These are phyloP conservation scores for Geotrichum restrictum DNA, from an alignment of 1,139 yeast genomes.

Conservation along the genomic window DNA sequence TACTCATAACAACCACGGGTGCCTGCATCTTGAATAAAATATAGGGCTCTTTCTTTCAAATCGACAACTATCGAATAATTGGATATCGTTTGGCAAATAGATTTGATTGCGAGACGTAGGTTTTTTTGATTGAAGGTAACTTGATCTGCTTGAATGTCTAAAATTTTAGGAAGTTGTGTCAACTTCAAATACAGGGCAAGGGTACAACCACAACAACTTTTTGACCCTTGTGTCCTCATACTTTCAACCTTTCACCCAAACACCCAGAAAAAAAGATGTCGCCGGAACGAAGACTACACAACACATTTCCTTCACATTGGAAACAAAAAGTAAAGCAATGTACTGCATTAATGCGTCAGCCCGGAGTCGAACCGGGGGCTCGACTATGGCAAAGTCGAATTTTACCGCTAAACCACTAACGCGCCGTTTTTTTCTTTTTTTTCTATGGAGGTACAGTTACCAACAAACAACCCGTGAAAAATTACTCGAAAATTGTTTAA, in stretches of 20 bases:
- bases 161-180: slow-evolving; percentile 19
- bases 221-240: too few species aligned
- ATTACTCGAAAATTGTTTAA: neutral
- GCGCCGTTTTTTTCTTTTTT: neutral
- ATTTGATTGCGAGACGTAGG: neutral
- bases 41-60: neutral
- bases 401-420: slow-evolving; percentile 50
- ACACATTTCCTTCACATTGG: neutral
- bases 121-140: neutral
- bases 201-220: neutral
- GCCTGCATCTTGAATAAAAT: slow-evolving; percentile 49
- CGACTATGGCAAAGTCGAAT: slow-evolving; percentile 52
- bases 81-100: neutral
- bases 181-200: slow-evolving; percentile 13
- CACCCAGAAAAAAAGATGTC: too few species aligned
- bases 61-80: neutral
- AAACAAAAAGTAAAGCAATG: slow-evolving; percentile 18
- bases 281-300: too few species aligned
- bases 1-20: slow-evolving; percentile 61
- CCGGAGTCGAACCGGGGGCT: slow-evolving; percentile 58
- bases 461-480: neutral
- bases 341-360: slow-evolving; percentile 51
- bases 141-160: slow-evolving; percentile 13
- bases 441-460: neutral
- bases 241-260: too few species aligned